Base-by-base conservation (phyloP, 441 rosid species). In the Erodium trifolium region DNA sequence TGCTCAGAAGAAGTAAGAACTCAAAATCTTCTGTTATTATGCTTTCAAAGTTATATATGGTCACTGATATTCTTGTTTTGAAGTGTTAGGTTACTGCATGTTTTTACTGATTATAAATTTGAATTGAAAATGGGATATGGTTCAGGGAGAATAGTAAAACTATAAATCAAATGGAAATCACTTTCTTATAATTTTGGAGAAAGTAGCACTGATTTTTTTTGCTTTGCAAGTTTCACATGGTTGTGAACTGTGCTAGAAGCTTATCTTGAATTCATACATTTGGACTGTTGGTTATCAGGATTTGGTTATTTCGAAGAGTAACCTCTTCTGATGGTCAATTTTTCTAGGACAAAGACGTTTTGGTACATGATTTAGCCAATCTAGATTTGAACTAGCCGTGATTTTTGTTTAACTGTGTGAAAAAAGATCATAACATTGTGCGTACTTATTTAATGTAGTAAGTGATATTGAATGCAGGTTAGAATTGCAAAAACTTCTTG, bases 401-500 rank as follows among this genome's bases (percentile, higher is more conserved):
- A 53, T 14, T 53, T 53, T 53, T 53, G 8, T 53, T 53, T 14
- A 3, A n/a, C 8, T 53, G 19, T 14, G 60, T 31, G 34, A 31
- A 31, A 3, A 31, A 31, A 31, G 34, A 31, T 31, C 34, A 3
- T 31, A 31, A 31, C 14, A 13, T 5, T 53, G 18, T 53, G 60
- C 7, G 13, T 12, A 5, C 17, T 1, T 2, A n/a, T 53, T 14
- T 73, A 67, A 27, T 51, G 19, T 57, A 3, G 34, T 31, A 31
- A 47, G 65, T 72, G 67, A 27, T 77, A 18, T 72, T 37, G 43
- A 68, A 66, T 75, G 83, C 88, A 93, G 98, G 89, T 73, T 63
- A 64, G 88, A 85, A 76, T 66, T 93, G 86, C 88, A 87, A 78
- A 87, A 82, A 76, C 77, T 86, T 79, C 75, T 86, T 72, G 97